Base-by-base conservation (phyloP, 78 protist genomes). In the Protostelium mycophagum region DNA sequence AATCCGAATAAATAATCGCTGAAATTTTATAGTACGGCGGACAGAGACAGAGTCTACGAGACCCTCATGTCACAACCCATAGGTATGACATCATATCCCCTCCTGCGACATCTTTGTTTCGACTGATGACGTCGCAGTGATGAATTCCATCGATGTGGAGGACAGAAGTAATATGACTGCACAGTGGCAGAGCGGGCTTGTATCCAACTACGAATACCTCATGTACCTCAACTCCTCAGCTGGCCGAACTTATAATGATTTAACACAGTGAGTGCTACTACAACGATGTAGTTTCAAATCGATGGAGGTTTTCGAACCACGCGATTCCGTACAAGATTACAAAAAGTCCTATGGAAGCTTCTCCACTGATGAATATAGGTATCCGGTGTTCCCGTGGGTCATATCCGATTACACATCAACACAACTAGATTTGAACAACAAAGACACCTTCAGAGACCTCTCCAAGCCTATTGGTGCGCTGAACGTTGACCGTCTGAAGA, bases 391-490 rank as follows among this genome's bases (percentile, higher is more conserved):
- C 28, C 95, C 93, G 28, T 95, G 93, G 92, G 89, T 89, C 31
- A 34, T 91, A 16, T 31, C 84, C 0, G 93, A 92, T 38, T 90
- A 85, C 83, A 73, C 90, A 0, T 88, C 87, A 0, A 10, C 31
- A 0, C 34, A 36, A 28, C 35, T 89, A 85, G 96, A 93, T 73
- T 34, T 93, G 10, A 1, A 34, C 37, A 91, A 90, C 28, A 88
- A 91, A 0, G 91, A 34, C 29, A 93, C 91, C 0, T 98, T 90
- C 36, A 90, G 99, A n/a, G 98, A 97, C 51, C 89, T 98, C 28
- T 63, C 96, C 29, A 97, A 96, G 83, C 99, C 99, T 0, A 94
- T 98, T 34, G 99, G 99, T 1, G 99, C 99, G 0, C 84, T 98
- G 31, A 93, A 96, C 38, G 92, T 91, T 0, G 84, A 29, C 25